Conservation (phyloP, 352 stramenopile genomes). For the Phytophthora melonis region DNA sequence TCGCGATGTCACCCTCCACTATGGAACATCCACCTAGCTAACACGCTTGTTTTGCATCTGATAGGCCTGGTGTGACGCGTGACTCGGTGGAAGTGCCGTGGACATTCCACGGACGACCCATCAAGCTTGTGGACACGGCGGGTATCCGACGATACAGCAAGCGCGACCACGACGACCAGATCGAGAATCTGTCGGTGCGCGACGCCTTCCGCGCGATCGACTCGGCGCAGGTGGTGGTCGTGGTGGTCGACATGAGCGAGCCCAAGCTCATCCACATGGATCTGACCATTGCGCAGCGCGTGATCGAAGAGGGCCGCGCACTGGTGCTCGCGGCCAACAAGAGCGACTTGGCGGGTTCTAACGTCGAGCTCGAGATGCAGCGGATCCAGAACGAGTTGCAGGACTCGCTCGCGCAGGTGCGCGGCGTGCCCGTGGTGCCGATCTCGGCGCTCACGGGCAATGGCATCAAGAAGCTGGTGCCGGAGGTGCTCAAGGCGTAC, state of each 20-base stretch:
- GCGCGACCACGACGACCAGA: constrained; percentile 84
- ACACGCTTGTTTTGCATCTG: not conserved
- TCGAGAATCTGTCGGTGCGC: constrained; percentile 86
- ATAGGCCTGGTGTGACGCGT: constrained; percentile 81
- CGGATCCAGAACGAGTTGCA: constrained; percentile 78
- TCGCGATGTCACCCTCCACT: constrained; percentile 4
- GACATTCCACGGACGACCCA: constrained; percentile 74
- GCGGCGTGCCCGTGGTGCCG: constrained; percentile 78
- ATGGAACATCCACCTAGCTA: too few species aligned
- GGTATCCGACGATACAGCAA: constrained; percentile 89
- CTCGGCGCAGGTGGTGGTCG: constrained; percentile 81
- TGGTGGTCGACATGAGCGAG: constrained; percentile 87
- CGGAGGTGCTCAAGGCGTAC: constrained; percentile 85
- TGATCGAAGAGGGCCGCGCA: constrained; percentile 82
- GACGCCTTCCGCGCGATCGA: constrained; percentile 85
- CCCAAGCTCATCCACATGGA: constrained; percentile 89
- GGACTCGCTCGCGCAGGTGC: constrained; percentile 79
- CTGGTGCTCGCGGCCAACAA: constrained; percentile 87
- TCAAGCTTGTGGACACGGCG: constrained; percentile 86
- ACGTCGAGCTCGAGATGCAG: constrained; percentile 67
- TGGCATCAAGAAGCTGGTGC: constrained; percentile 82
- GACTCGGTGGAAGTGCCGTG: constrained; percentile 86
- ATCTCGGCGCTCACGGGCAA: constrained; percentile 82
- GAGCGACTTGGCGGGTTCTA: constrained; percentile 60
- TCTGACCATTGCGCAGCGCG: constrained; percentile 81